Base-by-base conservation (phyloP, 495 filamentous ascomycete species). In the Xylaria scruposa region DNA sequence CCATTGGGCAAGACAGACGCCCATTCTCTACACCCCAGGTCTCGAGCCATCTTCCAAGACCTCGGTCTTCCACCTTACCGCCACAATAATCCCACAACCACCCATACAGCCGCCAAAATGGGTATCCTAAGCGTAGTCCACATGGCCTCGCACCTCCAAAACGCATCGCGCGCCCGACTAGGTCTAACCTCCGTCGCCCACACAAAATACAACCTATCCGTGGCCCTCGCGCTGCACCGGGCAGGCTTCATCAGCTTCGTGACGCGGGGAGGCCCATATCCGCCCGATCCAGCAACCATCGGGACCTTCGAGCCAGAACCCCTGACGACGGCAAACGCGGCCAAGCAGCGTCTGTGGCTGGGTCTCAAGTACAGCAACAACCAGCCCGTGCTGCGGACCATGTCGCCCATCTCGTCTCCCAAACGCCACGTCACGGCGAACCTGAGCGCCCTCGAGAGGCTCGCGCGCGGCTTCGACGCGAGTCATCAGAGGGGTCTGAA, bases 71-170 rank as follows among this genome's bases (percentile, higher is more conserved):
- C 3, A 33, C n/a, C 5, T n/a, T 3, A 15, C n/a, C 17, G 24
- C 29, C 36, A 44, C 44, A 5, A 26, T 17, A 13, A 2, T 3
- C 24, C 3, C 4, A n/a, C 62, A 1, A 36, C 17, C 29, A 26
- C 5, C 0, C 62, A 3, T 21, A 8, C 21, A 4, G 24, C 65
- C 65, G 33, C 65, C 65, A 82, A 78, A 70, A 98, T 98, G 96
- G 97, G 94, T 78, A 90, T 99, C 84, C 86, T 89, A 78, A 89
- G 90, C 81, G 9, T 98, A 75, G 83, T 90, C 65, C 81, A 95
- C 86, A 88, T 94, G 76, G 97, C 93, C 84, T 93, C 94, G 64
- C 96, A 98, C 86, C 88, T 99, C 47, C 94, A 97, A 84, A 99
- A 99, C 85, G 93, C 92, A 76, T 91, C 92, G 61, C 91, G 91